Evolutionary conservation across 139 green algal species (phyloP).

Genomic region (Volvox africanus): DNA sequence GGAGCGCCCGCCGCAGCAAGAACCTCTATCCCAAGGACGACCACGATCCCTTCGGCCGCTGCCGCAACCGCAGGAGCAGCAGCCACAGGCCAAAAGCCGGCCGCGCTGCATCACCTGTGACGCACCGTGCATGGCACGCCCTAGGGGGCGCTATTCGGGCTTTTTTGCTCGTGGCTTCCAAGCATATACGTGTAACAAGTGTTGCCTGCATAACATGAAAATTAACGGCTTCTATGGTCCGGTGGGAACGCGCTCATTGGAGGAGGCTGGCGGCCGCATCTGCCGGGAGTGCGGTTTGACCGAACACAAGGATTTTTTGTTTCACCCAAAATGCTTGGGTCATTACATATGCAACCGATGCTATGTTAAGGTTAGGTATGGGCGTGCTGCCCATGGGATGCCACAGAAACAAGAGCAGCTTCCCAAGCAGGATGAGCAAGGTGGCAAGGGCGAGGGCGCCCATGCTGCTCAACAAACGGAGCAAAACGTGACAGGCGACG

Average conservation of each 20-base stretch:
- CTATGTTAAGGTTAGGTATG: background rate
- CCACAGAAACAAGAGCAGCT: background rate
- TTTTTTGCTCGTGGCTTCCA: background rate
- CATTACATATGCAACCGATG: background rate
- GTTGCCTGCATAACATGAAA: background rate
- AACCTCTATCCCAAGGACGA: background rate
- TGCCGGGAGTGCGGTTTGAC: background rate
- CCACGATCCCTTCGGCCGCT: background rate
- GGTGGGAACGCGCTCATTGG: background rate
- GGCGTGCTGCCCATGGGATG: no score
- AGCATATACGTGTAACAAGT: background rate
- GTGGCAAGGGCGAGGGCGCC: background rate
- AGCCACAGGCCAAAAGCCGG: background rate
- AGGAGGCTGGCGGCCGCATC: conserved; percentile 9
- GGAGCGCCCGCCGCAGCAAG: background rate
- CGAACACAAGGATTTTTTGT: no score
- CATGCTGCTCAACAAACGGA: background rate
- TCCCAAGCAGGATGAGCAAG: background rate
- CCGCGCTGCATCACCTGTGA: background rate
- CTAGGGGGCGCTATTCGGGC: background rate
- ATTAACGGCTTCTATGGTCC: conserved; percentile 6
- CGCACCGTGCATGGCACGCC: background rate
- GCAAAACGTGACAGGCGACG: background rate
- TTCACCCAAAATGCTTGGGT: background rate
- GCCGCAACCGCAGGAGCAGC: background rate